A percentile compares a stretch with the other conserved stretches of the same genome.
Conservation (phyloP, 148 eudicot species). For the Camellia lanceoleosa region DNA sequence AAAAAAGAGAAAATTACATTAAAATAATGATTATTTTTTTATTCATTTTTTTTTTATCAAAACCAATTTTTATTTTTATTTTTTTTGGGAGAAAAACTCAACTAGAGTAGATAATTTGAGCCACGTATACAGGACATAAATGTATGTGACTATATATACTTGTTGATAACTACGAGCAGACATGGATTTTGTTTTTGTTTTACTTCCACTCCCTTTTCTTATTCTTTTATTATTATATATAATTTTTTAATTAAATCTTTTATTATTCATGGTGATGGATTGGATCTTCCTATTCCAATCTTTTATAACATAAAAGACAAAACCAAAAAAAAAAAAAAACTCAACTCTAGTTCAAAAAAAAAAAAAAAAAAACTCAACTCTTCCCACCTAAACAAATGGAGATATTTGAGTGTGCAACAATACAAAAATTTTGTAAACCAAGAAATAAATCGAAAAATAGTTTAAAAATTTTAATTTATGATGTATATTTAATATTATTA, state of each 20-base stretch:
- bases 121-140: background rate
- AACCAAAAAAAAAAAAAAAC: no score
- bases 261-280: background rate
- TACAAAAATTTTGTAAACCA: background rate
- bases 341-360: background rate
- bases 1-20: no score
- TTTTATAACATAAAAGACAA: background rate
- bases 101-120: no score
- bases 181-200: background rate
- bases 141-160: background rate
- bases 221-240: background rate
- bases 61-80: no score
- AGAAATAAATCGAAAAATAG: no score
- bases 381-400: background rate
- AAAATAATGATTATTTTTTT: no score
- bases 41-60: no score
- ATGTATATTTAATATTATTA: no score
- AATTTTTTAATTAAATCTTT: no score
- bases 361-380: background rate
- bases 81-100: no score
- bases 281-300: background rate
- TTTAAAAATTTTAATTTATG: no score
- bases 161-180: background rate
- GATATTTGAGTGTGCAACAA: background rate
- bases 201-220: background rate